Evolutionary conservation across 805 yeast genomes (phyloP).

Genomic region (Scheffersomyces ergatensis): DNA sequence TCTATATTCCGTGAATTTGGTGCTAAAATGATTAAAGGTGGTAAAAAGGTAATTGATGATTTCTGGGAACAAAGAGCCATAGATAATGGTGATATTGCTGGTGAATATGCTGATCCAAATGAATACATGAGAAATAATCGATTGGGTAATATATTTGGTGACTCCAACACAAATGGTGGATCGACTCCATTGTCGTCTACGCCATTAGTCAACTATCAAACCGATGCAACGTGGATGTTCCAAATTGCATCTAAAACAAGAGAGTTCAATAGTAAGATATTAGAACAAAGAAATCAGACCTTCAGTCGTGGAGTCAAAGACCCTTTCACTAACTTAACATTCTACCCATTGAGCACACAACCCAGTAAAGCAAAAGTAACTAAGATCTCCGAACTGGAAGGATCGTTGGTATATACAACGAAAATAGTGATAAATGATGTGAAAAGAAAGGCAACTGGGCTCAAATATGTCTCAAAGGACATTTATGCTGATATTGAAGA

Average conservation of each 20-base stretch:
- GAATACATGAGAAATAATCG: slow-evolving; percentile 43
- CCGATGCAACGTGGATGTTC: slow-evolving; percentile 78
- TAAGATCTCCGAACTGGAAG: slow-evolving; percentile 23
- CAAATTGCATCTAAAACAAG: slow-evolving; percentile 80
- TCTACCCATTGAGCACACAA: slow-evolving; percentile 75
- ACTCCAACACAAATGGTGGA: slow-evolving; percentile 28
- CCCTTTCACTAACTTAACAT: slow-evolving; percentile 78
- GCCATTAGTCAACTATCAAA: slow-evolving; percentile 40
- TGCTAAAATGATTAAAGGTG: slow-evolving; percentile 74
- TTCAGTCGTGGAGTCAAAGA: slow-evolving; percentile 66
- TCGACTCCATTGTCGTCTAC: slow-evolving; percentile 26
- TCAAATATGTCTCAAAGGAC: slow-evolving; percentile 54
- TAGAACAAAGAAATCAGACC: slow-evolving; percentile 55
- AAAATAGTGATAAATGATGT: slow-evolving; percentile 42
- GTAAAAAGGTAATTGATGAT: slow-evolving; percentile 80
- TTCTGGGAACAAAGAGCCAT: slow-evolving; percentile 70
- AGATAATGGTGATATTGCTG: slow-evolving; percentile 64
- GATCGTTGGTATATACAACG: slow-evolving; percentile 46
- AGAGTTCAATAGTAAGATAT: slow-evolving; percentile 63
- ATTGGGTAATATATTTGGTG: slow-evolving; percentile 33
- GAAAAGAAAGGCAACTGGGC: slow-evolving; percentile 59
- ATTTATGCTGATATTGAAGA: slow-evolving; percentile 54
- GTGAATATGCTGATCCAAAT: slow-evolving; percentile 69
- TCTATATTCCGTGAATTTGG: slow-evolving; percentile 92
- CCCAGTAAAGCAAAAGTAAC: slow-evolving; percentile 45